Conservation (phyloP, 345 rosid genomes). For the Pugionium dolabratum region DNA sequence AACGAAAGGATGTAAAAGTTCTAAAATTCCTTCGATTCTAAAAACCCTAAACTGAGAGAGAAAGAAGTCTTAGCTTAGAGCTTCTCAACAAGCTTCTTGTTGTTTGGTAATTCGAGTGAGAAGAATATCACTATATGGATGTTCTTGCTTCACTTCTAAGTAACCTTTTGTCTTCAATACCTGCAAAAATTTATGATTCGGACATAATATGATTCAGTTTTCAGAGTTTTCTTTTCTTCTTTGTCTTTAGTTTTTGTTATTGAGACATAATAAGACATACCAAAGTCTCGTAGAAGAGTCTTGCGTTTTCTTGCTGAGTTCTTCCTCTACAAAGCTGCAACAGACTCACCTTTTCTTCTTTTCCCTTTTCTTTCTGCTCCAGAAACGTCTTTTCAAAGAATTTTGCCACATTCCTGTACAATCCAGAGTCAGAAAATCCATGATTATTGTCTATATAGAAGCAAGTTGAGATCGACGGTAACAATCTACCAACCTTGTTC, state of each 20-base stretch:
- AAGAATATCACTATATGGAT: conserved; percentile 56
- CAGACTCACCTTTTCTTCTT: conserved; percentile 58
- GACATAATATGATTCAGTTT: too few species aligned
- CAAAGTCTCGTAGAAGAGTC: conserved; percentile 86
- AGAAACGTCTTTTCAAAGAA: conserved; percentile 50
- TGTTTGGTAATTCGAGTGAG: conserved; percentile 33
- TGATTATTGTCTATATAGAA: conserved; percentile 16
- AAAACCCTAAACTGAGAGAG: conserved; percentile 9
- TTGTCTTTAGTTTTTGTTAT: too few species aligned
- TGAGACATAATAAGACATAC: conserved; percentile 40
- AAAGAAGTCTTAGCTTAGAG: conserved; percentile 10
- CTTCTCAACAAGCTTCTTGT: conserved; percentile 33
- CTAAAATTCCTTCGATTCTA: neutral
- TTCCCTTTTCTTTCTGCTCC: conserved; percentile 40
- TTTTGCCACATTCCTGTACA: conserved; percentile 57
- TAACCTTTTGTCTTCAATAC: conserved; percentile 62
- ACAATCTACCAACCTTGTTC: conserved; percentile 48
- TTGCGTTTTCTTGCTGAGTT: conserved; percentile 60
- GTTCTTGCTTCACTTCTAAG: conserved; percentile 64
- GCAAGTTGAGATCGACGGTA: conserved; percentile 1
- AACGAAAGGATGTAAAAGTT: too few species aligned
- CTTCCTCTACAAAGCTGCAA: conserved; percentile 52
- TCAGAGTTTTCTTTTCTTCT: too few species aligned
- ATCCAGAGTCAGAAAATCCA: conserved; percentile 41
- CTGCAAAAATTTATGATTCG: conserved; percentile 40